Percentiles rank a stretch among this genome's conserved stretches.
Evolutionary conservation across 768 basidiomycete species (phyloP).

Genomic region (Serendipita sp.): DNA sequence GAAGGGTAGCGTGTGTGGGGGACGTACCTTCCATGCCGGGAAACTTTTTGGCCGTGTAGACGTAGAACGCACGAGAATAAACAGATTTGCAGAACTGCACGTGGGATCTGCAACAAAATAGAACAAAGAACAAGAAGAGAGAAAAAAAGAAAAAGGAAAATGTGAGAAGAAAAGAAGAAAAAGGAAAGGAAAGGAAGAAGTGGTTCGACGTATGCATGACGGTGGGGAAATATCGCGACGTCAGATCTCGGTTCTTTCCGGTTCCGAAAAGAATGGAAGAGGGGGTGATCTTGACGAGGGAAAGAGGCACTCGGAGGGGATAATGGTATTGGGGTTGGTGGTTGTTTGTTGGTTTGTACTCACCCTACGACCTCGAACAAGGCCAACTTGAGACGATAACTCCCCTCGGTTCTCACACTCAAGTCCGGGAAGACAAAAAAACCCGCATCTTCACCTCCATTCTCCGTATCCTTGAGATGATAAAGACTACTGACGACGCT

Average conservation of each 20-base stretch:
- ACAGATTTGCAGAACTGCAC: conserved; percentile 86
- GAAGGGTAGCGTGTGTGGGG: background rate
- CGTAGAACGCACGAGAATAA: conserved; percentile 78
- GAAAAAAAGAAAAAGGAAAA: conserved; percentile 9
- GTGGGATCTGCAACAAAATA: conserved; percentile 37
- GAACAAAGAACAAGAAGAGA: conserved; percentile 12
- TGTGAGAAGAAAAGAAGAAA: background rate
- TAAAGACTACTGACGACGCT: conserved; percentile 82
- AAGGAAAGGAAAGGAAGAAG: too few relatives aligned
- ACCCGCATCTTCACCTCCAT: conserved; percentile 54
- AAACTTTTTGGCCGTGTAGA: conserved; percentile 93
- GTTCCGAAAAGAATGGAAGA: too few relatives aligned
- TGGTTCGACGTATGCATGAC: too few relatives aligned
- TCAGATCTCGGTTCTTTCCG: too few relatives aligned
- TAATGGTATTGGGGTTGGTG: background rate
- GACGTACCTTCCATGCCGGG: conserved; percentile 83
- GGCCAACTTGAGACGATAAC: conserved; percentile 60
- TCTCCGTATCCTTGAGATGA: conserved; percentile 63
- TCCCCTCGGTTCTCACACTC: conserved; percentile 81
- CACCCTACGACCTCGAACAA: conserved; percentile 88
- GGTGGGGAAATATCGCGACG: too few relatives aligned
- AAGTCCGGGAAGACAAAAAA: conserved; percentile 97
- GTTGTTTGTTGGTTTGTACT: conserved; percentile 21
- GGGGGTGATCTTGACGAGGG: too few relatives aligned
- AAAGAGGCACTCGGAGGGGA: too few relatives aligned